Evolutionary conservation across 2,329 filamentous ascomycete genomes (phyloP), one percentile per base, ranked within the genome.

Genomic region (Curvularia verruculosa): DNA sequence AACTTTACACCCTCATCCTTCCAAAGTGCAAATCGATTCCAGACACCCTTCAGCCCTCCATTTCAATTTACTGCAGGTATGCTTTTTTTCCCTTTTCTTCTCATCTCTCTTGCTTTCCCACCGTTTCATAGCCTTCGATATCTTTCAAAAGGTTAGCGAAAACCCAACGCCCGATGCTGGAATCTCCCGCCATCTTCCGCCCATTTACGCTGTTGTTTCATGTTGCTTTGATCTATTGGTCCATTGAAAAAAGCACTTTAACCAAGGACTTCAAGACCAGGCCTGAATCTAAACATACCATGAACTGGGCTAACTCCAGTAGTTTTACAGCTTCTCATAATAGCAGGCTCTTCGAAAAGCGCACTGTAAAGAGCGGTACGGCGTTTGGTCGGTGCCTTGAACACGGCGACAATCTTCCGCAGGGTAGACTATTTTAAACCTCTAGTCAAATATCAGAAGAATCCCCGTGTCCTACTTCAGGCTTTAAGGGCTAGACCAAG

Each of bases 401-500:
- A 6, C 31, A 61, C 15, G 54, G 49, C 29, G 29, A 54, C 5
- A 24, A 31, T 2, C 21, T 26, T 15, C 23, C 3, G 3, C 13
- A 28, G 45, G 6, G 12, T 23, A 12, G 26, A 10, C 10, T 37
- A 40, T 29, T 10, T 40, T 8, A 12, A 49, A 12, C 24, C 10
- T 1, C 18, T 47, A 10, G 26, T 41, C 7, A 9, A 41, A 13
- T 19, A 28, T 29, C 8, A 18, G 9, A n/a, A 3, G 49, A 10
- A 56, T 24, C 7, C 29, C 26, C 21, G 12, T 43, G 52, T 18
- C 54, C 54, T 12, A 23, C 46, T 39, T 50, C 47, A 41, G 46
- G 48, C 40, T 64, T 59, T 65, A 65, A 58, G 65, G 15, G 66
- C 52, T 58, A 56, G n/a, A 43, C 59, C 45, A 66, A 67, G 49